Evolutionary conservation across 163 green algal genomes (phyloP), one percentile per base, ranked within the genome.

Genomic region (Coccomyxa subellipsoidea): DNA sequence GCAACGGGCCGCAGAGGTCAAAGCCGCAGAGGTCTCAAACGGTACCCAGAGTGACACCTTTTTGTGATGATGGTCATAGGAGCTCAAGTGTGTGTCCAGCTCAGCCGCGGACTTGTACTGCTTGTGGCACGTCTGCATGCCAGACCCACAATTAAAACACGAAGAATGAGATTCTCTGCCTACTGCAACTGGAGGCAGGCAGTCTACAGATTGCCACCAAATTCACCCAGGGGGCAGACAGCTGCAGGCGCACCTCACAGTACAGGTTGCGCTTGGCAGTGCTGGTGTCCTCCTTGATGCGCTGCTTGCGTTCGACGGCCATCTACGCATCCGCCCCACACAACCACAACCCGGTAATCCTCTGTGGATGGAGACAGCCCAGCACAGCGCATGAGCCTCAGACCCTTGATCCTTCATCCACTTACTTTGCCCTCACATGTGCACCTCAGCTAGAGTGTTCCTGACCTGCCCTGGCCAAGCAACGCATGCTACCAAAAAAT

Each of bases 61-160:
- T 73, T 90, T 92, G 87, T 97, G 94, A 85, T 97, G 93, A 84
- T 97, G 94, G 83, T 97, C 93, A 82, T 97, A 97, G 15, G 90
- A 95, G 40, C 86, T 93, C n/a, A 97, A 88, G 86, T 97, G 94
- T 72, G 87, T 85, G 79, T 97, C 94, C 80, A 96, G 84, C 87
- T 97, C 92, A 79, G 92, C 89, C 0, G 92, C 92, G 35, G 81
- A 90, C 15, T 87, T 83, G 88, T 97, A 97, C 85, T 97, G 93
- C 91, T 97, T 97, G 90, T 91, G 80, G 84, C 94, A 97, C 0
- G 90, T 85, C 94, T 97, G 90, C 38, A 77, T 23, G 70, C 32
- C 75, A 69, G 38, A 34, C 38, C 71, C 71, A 80, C n/a, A n/a
- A n/a, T n/a, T n/a, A n/a, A n/a, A n/a, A n/a, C n/a, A n/a, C n/a